Base-by-base conservation (phyloP, 1,284 basidiomycete species). In the Ceratobasidium papillatum region DNA sequence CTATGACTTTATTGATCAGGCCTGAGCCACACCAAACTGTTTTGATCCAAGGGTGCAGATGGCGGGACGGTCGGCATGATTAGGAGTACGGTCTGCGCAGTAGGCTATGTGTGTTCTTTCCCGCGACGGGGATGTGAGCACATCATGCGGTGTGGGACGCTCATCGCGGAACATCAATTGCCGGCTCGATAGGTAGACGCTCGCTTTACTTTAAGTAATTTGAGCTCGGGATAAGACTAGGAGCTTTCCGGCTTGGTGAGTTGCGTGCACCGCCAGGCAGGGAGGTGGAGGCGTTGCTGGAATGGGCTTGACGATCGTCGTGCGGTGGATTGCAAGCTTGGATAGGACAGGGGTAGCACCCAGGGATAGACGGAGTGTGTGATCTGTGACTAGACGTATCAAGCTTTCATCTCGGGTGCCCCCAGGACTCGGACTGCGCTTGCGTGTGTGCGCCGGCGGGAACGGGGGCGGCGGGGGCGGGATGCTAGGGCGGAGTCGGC, bases 321-420 rank as follows among this genome's bases (percentile, higher is more conserved):
- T 56, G 54, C 54, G 54, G 54, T 34, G 54, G 54, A 56, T 32
- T 56, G 32, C 54, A 56, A 30, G 54, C 54, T 32, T n/a, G n/a
- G n/a, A 19, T 17, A 34, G 3, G 25, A 34, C 54, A 32, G 32
- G 54, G 54, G 34, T 34, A 56, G 32, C 54, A 56, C 54, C 30
- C 54, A 56, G 54, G 54, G 54, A 32, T 14, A 17, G 54, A 34
- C 54, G 54, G 54, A n/a, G 9, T 7, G 4, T 3, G 45, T 17
- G 54, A 56, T 61, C 59, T 36, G 52, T 11, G 30, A 17, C 3
- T 25, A 11, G 52, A 51, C 9, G 7, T 25, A 59, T 59, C 56
- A 59, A 2, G 56, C 32, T 3, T 59, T 36, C 59, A 61, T 61
- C 59, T 61, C 36, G 32, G 59, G 27, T 61, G 3, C 52, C 34